Base-by-base conservation (phyloP, 2,329 filamentous ascomycete species). In the Talaromyces amestolkiae region DNA sequence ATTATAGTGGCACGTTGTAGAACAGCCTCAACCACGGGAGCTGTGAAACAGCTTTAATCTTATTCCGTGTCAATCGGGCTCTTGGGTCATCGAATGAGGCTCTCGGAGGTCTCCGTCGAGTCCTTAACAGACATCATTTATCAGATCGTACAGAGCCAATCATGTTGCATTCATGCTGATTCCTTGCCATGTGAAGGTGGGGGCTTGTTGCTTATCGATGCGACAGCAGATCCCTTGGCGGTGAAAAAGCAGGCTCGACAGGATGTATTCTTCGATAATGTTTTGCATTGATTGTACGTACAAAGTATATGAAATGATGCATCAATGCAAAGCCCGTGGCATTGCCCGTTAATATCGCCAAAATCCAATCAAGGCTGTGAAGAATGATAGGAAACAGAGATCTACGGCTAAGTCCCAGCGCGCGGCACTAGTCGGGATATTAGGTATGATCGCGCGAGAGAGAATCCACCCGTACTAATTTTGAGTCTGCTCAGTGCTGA, bases 371-470 rank as follows among this genome's bases (percentile, higher is more conserved):
- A 41, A n/a, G 24, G 31, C 5, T n/a, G 9, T 43, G 24, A 43
- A 58, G 56, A 58, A 58, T 41, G 54, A 58, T 41, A 27, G 27
- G 33, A 41, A 39, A 13, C 35, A 10, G 13, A 58, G 56, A 58
- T 43, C 56, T 58, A 58, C 56, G 37, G 35, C 56, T 58, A 58
- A 58, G 4, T 24, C 19, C n/a, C 35, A 56, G 27, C 54, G 24
- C 13, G 15, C 19, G 54, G 45, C 31, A 17, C 63, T 24, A 51
- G 60, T 19, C 49, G 27, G 33, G 11, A 19, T 31, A 19, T 59
- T 58, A 58, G 62, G 62, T 64, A 64, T 64, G 62, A 64, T 64
- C 62, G 62, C 62, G 62, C 54, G 41, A 59, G 59, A 45, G 10
- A n/a, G 13, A 43, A 17, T 43, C 56, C 56, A 43, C 39, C 56